Evolutionary conservation across 208 protist genomes (phyloP), one percentile per base, ranked within the genome.

Genomic region (Kentomonas sorsogonicus): DNA sequence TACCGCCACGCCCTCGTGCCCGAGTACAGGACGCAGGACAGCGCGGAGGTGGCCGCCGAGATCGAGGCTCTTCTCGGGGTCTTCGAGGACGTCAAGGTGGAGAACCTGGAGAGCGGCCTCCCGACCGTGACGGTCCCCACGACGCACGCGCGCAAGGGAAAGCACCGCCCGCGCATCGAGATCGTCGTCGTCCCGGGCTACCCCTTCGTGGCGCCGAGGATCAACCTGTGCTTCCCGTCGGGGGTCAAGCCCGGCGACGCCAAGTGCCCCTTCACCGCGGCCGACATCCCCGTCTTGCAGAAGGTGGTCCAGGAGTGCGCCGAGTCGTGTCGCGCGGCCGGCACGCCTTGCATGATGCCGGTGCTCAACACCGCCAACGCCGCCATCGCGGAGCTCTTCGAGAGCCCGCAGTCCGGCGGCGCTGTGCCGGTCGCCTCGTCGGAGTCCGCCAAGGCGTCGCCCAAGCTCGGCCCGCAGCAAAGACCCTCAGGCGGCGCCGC

Each of bases 281-380:
- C 66, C 2, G 78, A 87, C 38, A 68, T 81, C 18, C 50, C 61
- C 20, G 60, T 74, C 31, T 63, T 93, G 34, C 61, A 74, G 11
- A 71, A 59, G 33, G 72, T 86, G 15, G 53, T 93, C 1, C 52
- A 25, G 18, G 74, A 84, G 26, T 70, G 55, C 48, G 80, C 89
- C 29, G 73, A 77, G 53, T 73, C 78, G 0, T 91, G 72, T 47
- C 53, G 81, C 27, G 51, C 66, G 1, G 73, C 40, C 25, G 82
- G 79, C 5, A 66, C 72, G 48, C 78, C 79, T 2, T 89, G 72
- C 47, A 74, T 88, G 55, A 83, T 90, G 82, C 74, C 79, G 48
- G 88, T 91, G 33, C 63, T 87, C 20, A 76, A 74, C 18, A 79
- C 71, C 6, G 80, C n/a, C n/a, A n/a, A n/a, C n/a, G n/a, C n/a